A percentile compares a stretch with the other conserved stretches of the same genome.
These are phyloP conservation scores for Phaeosphaeria sp. DNA, from an alignment of 2,329 filamentous ascomycete genomes.

Conservation along the genomic window DNA sequence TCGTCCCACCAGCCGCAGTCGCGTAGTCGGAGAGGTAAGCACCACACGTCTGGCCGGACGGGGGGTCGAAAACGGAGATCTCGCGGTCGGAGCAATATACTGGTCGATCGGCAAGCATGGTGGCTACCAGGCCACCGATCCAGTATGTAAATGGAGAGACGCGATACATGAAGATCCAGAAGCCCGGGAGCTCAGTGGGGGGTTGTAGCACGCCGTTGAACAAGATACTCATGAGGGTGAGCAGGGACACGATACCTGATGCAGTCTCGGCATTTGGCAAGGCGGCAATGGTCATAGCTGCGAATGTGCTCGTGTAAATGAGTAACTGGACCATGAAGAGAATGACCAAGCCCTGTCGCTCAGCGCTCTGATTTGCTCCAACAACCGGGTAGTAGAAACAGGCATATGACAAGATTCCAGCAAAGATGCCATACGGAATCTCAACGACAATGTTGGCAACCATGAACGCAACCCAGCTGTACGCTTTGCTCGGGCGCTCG, in stretches of 20 bases:
- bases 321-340: conserved; percentile 71
- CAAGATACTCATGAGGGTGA: conserved; percentile 60
- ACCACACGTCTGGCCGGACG: conserved; percentile 50
- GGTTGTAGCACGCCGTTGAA: conserved; percentile 66
- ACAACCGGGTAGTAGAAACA: conserved; percentile 69
- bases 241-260: conserved; percentile 65
- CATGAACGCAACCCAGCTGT: conserved; percentile 78
- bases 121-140: conserved; percentile 50
- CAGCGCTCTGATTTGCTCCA: conserved; percentile 50
- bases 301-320: conserved; percentile 75
- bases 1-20: conserved; percentile 42
- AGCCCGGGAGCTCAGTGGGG: conserved; percentile 66
- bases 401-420: conserved; percentile 68
- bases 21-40: conserved; percentile 56
- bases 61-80: conserved; percentile 50
- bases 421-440: conserved; percentile 69
- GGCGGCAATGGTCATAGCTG: conserved; percentile 75
- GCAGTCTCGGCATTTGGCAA: conserved; percentile 74
- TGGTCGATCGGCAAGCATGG: conserved; percentile 52
- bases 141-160: conserved; percentile 72
- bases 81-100: conserved; percentile 59
- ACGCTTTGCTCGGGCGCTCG: conserved; percentile 70
- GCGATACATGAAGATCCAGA: conserved; percentile 82
- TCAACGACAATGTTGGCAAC: conserved; percentile 75
- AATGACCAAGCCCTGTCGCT: conserved; percentile 65